Percentiles rank a stretch among this genome's conserved stretches.
Evolutionary conservation across 805 yeast genomes (phyloP).

Genomic region (Yarrowia hollandica): DNA sequence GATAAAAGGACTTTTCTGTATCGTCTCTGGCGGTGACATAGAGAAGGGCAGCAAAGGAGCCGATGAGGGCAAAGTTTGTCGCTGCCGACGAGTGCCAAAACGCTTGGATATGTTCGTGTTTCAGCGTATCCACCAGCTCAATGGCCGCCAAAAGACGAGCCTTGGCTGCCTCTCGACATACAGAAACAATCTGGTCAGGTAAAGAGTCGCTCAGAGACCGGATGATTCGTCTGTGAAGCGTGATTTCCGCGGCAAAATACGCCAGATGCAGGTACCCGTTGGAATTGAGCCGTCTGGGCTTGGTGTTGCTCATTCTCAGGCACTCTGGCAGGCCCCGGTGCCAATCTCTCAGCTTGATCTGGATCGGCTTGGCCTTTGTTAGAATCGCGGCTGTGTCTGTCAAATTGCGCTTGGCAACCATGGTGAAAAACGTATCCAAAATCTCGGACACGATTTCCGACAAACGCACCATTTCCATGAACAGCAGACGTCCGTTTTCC

Average conservation of each 20-base stretch:
- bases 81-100: conserved; percentile 89
- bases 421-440: conserved; percentile 69
- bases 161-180: conserved; percentile 83
- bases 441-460: conserved; percentile 43
- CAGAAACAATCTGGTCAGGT: conserved; percentile 56
- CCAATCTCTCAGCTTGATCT: conserved; percentile 43
- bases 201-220: conserved; percentile 44
- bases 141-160: conserved; percentile 80
- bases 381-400: conserved; percentile 66
- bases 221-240: conserved; percentile 62
- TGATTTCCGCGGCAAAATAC: conserved; percentile 86
- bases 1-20: conserved; percentile 62
- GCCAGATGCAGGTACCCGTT: conserved; percentile 80
- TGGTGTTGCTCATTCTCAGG: conserved; percentile 35
- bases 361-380: conserved; percentile 62
- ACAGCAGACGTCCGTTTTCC: conserved; percentile 36
- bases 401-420: conserved; percentile 59
- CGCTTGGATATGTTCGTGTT: conserved; percentile 79
- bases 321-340: conserved; percentile 40
- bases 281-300: conserved; percentile 42
- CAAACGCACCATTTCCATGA: conserved; percentile 41
- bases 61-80: conserved; percentile 75
- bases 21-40: conserved; percentile 58
- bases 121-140: conserved; percentile 71
- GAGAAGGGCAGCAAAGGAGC: conserved; percentile 81